These are phyloP conservation scores for Neurospora sp. DNA, from an alignment of 495 filamentous ascomycete genomes.

Conservation along the genomic window DNA sequence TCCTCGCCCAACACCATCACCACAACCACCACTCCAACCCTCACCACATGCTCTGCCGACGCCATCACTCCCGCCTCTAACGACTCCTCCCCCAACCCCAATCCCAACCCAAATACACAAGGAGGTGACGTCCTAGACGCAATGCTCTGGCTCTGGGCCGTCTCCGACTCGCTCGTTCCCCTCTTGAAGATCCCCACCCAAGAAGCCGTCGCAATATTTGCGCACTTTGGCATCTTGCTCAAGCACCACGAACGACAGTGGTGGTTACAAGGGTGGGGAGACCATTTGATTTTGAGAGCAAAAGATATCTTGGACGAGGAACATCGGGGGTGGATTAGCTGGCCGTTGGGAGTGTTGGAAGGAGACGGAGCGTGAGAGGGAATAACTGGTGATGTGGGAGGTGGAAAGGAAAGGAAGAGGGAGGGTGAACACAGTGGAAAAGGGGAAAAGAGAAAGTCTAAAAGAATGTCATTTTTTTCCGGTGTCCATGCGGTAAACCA, in stretches of 20 bases:
- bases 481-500: no score
- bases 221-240: constrained; percentile 22
- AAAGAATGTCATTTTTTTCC: no score
- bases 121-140: constrained; percentile 21
- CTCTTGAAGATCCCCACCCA: constrained; percentile 18
- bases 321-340: constrained; percentile 23
- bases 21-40: background rate
- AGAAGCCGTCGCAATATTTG: constrained; percentile 27
- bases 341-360: constrained; percentile 19
- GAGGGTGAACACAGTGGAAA: no score
- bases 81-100: background rate
- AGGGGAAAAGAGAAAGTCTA: no score
- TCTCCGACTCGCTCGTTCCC: constrained; percentile 24
- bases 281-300: constrained; percentile 18
- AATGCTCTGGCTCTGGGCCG: constrained; percentile 29
- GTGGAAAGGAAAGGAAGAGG: background rate
- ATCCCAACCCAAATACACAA: background rate
- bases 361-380: background rate
- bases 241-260: constrained; percentile 22
- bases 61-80: background rate
- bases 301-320: constrained; percentile 22
- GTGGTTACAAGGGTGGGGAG: constrained; percentile 28
- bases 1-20: background rate
- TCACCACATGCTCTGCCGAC: background rate
- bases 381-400: background rate